Conservation (phyloP, 148 eudicot genomes). For the Silene latifolia region DNA sequence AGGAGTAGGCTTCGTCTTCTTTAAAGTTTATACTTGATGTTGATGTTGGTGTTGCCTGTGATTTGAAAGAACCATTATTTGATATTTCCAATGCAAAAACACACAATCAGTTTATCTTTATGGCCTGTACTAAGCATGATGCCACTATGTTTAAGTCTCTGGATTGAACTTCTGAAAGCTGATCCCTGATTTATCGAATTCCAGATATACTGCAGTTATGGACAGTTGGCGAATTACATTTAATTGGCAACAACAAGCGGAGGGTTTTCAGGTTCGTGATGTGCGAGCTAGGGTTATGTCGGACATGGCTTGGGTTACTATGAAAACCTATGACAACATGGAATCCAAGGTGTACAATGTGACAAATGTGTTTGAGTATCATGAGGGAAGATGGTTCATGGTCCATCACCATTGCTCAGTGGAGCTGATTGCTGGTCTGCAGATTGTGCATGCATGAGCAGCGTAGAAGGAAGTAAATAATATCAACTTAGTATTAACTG, state of each 20-base stretch:
- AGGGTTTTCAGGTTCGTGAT: constrained; percentile 66
- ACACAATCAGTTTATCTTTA: background rate
- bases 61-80: background rate
- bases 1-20: background rate
- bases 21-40: background rate
- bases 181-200: background rate
- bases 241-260: constrained; percentile 52
- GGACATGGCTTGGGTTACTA: constrained; percentile 89
- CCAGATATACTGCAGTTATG: constrained; percentile 72
- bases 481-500: constrained; percentile 35
- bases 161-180: background rate
- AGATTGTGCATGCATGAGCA: constrained; percentile 43
- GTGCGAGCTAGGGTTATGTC: constrained; percentile 64
- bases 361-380: constrained; percentile 76
- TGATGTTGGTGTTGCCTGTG: too few relatives aligned
- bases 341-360: constrained; percentile 47
- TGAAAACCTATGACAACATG: constrained; percentile 62
- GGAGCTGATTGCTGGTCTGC: constrained; percentile 50
- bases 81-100: background rate
- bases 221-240: constrained; percentile 78
- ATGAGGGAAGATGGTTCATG: constrained; percentile 83
- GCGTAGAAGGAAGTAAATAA: constrained; percentile 24
- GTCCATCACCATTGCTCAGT: constrained; percentile 91
- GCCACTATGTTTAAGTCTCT: background rate
- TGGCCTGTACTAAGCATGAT: background rate